Conservation (phyloP, 257 asterid genomes). For the Nicotiana obtusifolia region DNA sequence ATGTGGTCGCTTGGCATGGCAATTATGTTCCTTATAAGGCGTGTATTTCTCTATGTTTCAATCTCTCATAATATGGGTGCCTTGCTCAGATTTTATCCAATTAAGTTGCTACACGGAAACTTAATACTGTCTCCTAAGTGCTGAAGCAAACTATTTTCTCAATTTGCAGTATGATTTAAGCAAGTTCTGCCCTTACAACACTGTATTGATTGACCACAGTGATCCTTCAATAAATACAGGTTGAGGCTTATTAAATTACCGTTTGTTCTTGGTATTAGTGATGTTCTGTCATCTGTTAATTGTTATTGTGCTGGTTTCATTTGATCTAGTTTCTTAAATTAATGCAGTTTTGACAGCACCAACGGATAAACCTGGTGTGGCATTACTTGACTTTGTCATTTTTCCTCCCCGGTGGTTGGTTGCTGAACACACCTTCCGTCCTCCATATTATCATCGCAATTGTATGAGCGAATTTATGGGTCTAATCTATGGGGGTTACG, state of each 20-base stretch:
- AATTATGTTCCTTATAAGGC: constrained; percentile 93
- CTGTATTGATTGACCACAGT: constrained; percentile 84
- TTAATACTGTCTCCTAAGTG: neutral
- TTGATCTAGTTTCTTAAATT: constrained; percentile 12
- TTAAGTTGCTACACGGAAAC: neutral
- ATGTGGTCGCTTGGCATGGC: constrained; percentile 98
- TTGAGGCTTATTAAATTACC: constrained; percentile 7
- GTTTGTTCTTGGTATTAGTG: neutral
- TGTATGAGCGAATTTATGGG: constrained; percentile 99
- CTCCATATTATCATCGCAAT: constrained; percentile 97
- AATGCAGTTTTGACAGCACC: constrained; percentile 94
- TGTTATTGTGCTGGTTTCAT: neutral
- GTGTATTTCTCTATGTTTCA: neutral
- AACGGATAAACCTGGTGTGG: constrained; percentile 86
- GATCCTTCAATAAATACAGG: constrained; percentile 99
- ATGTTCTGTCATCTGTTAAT: neutral
- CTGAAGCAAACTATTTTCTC: constrained; percentile 20
- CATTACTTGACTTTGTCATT: constrained; percentile 94
- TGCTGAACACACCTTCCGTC: constrained; percentile 96
- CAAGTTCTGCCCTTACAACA: constrained; percentile 92
- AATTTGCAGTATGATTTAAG: constrained; percentile 78
- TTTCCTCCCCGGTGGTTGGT: constrained; percentile 98
- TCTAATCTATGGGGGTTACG: constrained; percentile 80
- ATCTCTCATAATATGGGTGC: neutral
- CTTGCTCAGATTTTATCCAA: neutral